Base-by-base conservation (phyloP, 2,329 filamentous ascomycete species). In the Hortaea werneckii region DNA sequence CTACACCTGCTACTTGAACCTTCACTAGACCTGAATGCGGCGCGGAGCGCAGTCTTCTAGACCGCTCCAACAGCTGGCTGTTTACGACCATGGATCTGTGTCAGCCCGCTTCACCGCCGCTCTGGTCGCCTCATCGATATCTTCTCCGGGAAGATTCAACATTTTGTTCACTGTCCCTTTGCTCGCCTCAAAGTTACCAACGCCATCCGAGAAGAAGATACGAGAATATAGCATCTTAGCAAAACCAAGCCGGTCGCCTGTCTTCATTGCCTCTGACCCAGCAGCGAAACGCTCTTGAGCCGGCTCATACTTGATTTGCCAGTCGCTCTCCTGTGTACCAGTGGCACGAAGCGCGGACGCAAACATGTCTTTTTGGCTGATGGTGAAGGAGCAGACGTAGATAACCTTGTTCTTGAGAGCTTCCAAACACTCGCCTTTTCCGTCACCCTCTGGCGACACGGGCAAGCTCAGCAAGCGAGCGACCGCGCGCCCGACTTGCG, bases 311-410 rank as follows among this genome's bases (percentile, higher is more conserved):
- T 57, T 66, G 45, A 85, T 71, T 2, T 58, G 70, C 82, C 82
- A 86, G 54, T 84, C 80, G 0, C 61, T 63, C 35, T 80, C 75
- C 1, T 65, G 74, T 0, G 74, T 78, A 0, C 73, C 73, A 0
- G 76, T 75, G 4, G 80, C 79, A 0, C 75, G 73, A 54, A 80
- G 70, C 9, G 81, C 62, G n/a, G 72, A 74, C 35, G 75, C 73
- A 44, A 85, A 70, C 67, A 85, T 84, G 7, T 85, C 80, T 8
- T 71, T 69, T 60, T 86, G 82, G 48, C 64, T 77, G 49, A 80
- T 53, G 8, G 65, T 59, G 64, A 83, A 85, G 49, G 75, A 80
- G 6, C 67, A 69, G 8, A 81, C 53, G 53, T 71, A 77, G 1
- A 82, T 56, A 0, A 55, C 51, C 42, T 70, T 68, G 59, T 80